Percentiles rank a stretch among this genome's conserved stretches.
Conservation (phyloP, 1,284 basidiomycete species). For the Ceratorhiza oryzae-sativae region DNA sequence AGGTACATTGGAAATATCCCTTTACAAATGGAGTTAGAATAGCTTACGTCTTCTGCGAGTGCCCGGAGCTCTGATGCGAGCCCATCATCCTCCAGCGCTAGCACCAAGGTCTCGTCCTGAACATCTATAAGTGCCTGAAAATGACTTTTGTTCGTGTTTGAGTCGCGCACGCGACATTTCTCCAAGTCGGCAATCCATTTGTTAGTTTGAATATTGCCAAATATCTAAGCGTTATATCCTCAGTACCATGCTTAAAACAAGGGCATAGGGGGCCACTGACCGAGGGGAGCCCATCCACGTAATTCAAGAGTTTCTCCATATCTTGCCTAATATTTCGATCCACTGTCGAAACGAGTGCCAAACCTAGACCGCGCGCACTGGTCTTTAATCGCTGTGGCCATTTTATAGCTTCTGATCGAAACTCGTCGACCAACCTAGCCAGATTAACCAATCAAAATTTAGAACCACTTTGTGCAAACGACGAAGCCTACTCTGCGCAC, state of each 20-base stretch:
- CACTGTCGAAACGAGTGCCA: background rate
- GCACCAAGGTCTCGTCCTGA: background rate
- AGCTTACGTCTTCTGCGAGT: background rate
- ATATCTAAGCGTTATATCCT: conserved; percentile 5
- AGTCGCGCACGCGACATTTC: background rate
- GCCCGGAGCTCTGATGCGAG: background rate
- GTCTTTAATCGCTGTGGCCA: background rate
- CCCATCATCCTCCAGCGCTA: background rate
- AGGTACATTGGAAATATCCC: too few species aligned
- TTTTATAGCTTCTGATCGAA: background rate
- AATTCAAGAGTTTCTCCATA: background rate
- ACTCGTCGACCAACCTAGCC: background rate
- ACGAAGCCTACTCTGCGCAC: background rate
- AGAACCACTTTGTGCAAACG: background rate
- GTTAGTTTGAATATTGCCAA: background rate
- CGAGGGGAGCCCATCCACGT: background rate
- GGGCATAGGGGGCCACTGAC: background rate
- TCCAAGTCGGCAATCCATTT: conserved; percentile 18
- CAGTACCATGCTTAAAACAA: background rate
- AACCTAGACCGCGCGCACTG: background rate
- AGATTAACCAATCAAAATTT: background rate
- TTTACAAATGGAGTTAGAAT: too few species aligned
- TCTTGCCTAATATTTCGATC: background rate
- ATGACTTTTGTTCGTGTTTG: background rate
- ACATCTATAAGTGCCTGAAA: conserved; percentile 4